phyloP scores from a whole-genome alignment of 441 rosid species.

The Erysimum cheiri region DNA sequence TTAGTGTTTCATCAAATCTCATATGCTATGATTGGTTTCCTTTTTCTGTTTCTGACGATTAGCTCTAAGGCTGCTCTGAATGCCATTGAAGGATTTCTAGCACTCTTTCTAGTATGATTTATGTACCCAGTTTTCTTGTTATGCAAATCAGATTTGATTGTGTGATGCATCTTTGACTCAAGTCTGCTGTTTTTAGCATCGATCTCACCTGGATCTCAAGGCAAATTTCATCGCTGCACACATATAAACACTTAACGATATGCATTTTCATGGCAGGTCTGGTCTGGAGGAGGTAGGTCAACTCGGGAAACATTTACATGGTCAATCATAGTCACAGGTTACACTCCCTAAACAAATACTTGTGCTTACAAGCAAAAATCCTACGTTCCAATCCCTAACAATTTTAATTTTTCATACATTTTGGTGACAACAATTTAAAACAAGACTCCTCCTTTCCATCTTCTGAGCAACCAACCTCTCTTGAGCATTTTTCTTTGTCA shows the following conservation, averaged over 20 bases:
- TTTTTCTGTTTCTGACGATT: neutral
- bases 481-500: neutral
- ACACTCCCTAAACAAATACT: constrained; percentile 32
- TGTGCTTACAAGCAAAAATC: constrained; percentile 34
- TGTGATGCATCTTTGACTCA: neutral
- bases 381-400: constrained; percentile 33
- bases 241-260: neutral
- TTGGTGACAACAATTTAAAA: constrained; percentile 18
- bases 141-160: neutral
- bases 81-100: neutral
- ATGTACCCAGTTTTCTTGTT: neutral
- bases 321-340: constrained; percentile 43
- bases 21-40: neutral
- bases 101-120: too few species aligned
- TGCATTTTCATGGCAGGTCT: constrained; percentile 31
- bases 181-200: neutral
- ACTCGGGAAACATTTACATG: constrained; percentile 35
- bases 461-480: constrained; percentile 16
- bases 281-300: constrained; percentile 16
- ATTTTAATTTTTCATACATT: constrained; percentile 37
- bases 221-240: neutral
- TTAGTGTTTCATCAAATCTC: constrained; percentile 12
- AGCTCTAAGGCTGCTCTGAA: neutral
- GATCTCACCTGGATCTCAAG: neutral
- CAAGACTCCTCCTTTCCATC: constrained; percentile 24